Evolutionary conservation across 768 basidiomycete species (phyloP).

Genomic region (Phlebiopsis gigantea): DNA sequence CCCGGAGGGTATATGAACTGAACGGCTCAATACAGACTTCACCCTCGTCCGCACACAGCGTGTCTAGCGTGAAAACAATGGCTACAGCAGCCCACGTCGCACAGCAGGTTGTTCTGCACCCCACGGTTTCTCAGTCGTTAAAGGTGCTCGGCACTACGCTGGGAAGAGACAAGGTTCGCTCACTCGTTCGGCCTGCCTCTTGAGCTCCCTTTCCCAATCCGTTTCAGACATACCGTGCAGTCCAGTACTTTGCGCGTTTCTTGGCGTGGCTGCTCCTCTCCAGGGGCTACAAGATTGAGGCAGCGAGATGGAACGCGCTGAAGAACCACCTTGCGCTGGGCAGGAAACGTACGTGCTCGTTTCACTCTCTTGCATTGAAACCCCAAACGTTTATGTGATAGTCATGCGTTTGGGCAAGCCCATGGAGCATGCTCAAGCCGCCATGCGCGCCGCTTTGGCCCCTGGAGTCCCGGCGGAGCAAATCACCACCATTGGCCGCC

Average conservation of each 20-base stretch:
- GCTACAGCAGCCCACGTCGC: conserved; percentile 39
- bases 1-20: conserved; percentile 5
- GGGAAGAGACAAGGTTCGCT: conserved; percentile 83
- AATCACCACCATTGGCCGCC: conserved; percentile 73
- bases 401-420: conserved; percentile 94
- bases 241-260: conserved; percentile 90
- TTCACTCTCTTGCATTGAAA: background rate
- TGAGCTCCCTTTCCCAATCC: background rate
- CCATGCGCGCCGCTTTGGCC: conserved; percentile 61
- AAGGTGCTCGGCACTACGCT: conserved; percentile 76
- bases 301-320: conserved; percentile 75
- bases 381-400: conserved; percentile 26
- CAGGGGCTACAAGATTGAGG: conserved; percentile 65
- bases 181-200: background rate
- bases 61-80: background rate
- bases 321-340: conserved; percentile 81
- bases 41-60: conserved; percentile 1
- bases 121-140: conserved; percentile 67
- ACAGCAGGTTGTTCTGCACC: conserved; percentile 82
- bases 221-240: conserved; percentile 73
- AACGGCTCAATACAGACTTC: background rate
- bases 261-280: conserved; percentile 77
- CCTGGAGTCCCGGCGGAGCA: conserved; percentile 61
- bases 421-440: conserved; percentile 88
- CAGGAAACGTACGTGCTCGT: conserved; percentile 60